A percentile compares a stretch with the other conserved stretches of the same genome.
These are phyloP conservation scores for Begonia fuchsioides DNA, from an alignment of 306 rosid genomes.

Conservation along the genomic window DNA sequence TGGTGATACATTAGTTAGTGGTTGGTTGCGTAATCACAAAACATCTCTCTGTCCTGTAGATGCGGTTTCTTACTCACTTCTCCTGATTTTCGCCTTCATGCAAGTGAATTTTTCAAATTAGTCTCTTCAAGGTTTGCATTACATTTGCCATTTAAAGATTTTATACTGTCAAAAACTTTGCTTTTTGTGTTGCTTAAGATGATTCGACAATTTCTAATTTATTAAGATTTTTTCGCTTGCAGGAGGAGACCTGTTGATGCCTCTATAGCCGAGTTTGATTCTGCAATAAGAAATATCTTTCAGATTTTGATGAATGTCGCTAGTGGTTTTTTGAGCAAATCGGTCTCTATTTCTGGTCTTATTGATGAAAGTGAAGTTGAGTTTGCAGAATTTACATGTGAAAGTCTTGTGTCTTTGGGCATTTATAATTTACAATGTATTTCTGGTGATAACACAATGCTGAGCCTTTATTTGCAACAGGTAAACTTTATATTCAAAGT, in stretches of 20 bases:
- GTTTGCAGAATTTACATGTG: conserved; percentile 71
- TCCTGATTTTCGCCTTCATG: conserved; percentile 88
- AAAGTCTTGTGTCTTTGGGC: conserved; percentile 81
- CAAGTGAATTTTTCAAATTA: conserved; percentile 88
- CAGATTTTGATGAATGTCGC: conserved; percentile 65
- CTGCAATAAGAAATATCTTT: conserved; percentile 56
- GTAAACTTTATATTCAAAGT: conserved; percentile 14
- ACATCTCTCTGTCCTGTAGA: conserved; percentile 27
- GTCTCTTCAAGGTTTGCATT: conserved; percentile 63
- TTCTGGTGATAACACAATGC: conserved; percentile 40
- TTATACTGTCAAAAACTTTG: too few species aligned
- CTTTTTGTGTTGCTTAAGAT: too few species aligned
- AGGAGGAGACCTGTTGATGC: conserved; percentile 74
- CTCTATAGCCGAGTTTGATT: conserved; percentile 57
- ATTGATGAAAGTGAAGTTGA: conserved; percentile 68
- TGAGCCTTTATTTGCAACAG: conserved; percentile 64
- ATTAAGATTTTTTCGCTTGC: conserved; percentile 17
- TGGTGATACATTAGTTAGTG: too few species aligned
- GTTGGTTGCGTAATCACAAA: too few species aligned
- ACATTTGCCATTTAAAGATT: conserved; percentile 6
- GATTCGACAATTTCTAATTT: background rate
- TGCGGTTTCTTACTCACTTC: conserved; percentile 82
- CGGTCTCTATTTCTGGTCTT: conserved; percentile 31
- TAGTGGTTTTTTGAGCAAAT: conserved; percentile 50
- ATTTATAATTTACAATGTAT: conserved; percentile 70